These are phyloP conservation scores for Xylaria sp. DNA, from an alignment of 2,329 filamentous ascomycete genomes.

Conservation along the genomic window DNA sequence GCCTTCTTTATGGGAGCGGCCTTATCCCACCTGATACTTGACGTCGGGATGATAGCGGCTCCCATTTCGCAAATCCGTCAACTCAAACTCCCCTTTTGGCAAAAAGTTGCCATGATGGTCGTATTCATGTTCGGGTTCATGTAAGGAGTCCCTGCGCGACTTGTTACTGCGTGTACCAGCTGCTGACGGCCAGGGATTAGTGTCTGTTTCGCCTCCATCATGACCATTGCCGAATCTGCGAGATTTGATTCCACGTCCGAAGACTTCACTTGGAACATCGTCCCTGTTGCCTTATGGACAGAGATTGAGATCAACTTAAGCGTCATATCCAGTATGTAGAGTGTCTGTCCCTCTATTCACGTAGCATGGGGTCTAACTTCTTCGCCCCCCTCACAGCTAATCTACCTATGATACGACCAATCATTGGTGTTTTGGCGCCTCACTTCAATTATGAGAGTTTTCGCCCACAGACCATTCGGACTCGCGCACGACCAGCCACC, in stretches of 20 bases:
- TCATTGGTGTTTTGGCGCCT: too few species aligned
- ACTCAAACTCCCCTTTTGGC: conserved; percentile 31
- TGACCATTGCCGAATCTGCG: conserved; percentile 31
- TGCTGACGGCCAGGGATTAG: conserved; percentile 14
- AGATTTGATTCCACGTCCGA: conserved; percentile 26
- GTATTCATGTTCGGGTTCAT: conserved; percentile 37
- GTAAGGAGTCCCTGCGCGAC: conserved; percentile 17
- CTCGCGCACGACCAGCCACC: too few species aligned
- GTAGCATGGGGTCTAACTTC: too few species aligned
- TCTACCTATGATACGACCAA: too few species aligned
- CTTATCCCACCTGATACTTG: conserved; percentile 37
- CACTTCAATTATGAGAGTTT: too few species aligned
- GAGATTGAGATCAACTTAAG: conserved; percentile 36
- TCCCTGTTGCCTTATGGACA: conserved; percentile 34
- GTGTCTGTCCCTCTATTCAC: background rate
- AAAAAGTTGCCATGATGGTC: conserved; percentile 35
- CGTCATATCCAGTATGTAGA: conserved; percentile 32
- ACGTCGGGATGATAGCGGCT: conserved; percentile 37
- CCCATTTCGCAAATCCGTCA: conserved; percentile 38
- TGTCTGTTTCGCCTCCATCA: conserved; percentile 34
- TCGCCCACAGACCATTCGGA: too few species aligned
- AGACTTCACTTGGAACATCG: conserved; percentile 33
- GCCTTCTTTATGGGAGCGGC: conserved; percentile 40
- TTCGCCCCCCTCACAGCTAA: too few species aligned
- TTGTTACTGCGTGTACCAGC: too few species aligned